Evolutionary conservation across 2,329 filamentous ascomycete species (phyloP).

Genomic region (Falciphora oryzae): DNA sequence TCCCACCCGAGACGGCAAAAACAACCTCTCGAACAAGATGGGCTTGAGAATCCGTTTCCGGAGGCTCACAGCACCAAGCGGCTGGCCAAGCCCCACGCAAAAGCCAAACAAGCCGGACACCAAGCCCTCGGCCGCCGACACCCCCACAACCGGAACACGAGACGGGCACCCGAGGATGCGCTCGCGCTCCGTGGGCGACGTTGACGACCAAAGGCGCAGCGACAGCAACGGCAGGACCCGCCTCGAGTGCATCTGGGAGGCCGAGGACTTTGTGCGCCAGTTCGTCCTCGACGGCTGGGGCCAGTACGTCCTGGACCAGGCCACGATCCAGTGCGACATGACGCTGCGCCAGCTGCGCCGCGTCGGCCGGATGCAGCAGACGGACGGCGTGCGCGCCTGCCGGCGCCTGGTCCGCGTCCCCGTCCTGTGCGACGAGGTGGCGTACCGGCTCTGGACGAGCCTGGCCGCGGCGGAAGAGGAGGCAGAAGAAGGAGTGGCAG

Average conservation of each 20-base stretch:
- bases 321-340: conserved; percentile 17
- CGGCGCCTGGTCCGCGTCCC: conserved; percentile 19
- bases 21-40: neutral
- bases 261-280: conserved; percentile 15
- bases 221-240: neutral
- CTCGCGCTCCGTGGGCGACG: neutral
- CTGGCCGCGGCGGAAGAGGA: conserved; percentile 11
- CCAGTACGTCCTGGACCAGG: conserved; percentile 11
- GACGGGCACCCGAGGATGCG: neutral
- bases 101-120: neutral
- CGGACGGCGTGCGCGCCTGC: conserved; percentile 17
- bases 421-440: conserved; percentile 21
- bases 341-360: conserved; percentile 17
- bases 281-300: conserved; percentile 16
- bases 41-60: neutral
- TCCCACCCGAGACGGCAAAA: neutral
- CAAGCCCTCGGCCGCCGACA: neutral
- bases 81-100: neutral
- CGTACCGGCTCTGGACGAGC: conserved; percentile 17
- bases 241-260: conserved; percentile 12
- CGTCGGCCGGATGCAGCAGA: conserved; percentile 15
- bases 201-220: neutral
- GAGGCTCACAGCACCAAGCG: neutral
- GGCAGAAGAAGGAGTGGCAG: neutral
- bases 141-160: neutral